Evolutionary conservation across 257 asterid genomes (phyloP), one percentile per base, ranked within the genome.

Genomic region (Nicotiana sylvestris): DNA sequence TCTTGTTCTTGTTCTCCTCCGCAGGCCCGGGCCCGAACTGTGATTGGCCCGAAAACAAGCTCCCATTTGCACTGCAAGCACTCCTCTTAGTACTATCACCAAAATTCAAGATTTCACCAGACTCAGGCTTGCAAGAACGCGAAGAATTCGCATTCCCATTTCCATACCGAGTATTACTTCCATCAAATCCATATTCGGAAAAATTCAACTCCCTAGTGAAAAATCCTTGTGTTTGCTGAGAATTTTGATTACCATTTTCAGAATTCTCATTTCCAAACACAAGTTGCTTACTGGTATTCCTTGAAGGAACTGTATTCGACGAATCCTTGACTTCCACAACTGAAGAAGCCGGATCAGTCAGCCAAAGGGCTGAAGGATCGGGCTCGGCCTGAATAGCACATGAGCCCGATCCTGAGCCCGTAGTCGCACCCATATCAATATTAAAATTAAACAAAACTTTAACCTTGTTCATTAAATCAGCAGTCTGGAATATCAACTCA

Each of bases 391-490:
- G 83, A 21, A 88, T 61, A 35, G 74, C 79, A 91, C 97, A 93
- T 1, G 91, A 86, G 27, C 91, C 92, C 55, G 94, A 87, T 10
- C 88, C 91, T 39, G 88, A 74, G 16, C 88, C 91, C 57, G 89
- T 67, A 9, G 87, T 90, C 30, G 92, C 85, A 9, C 87, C 93
- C 86, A 78, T 66, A 1, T 89, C 93, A 56, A 76, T 87, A 66
- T 89, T 89, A 82, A 95, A 95, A 83, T 89, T 90, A 83, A 95
- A 95, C 25, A 95, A 78, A 21, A 85, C 78, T 64, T 92, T 86
- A 67, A 93, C 98, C 93, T 91, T 91, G 76, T 89, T 91, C 97
- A 91, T 88, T 82, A 95, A 89, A 90, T 93, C 97, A 4, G 91
- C 83, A 83, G 90, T 93, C 84, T 93, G 95, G 79, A 83, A 90